Evolutionary conservation across 2,329 filamentous ascomycete genomes (phyloP).

Genomic region (Botrytis hyacinthi): DNA sequence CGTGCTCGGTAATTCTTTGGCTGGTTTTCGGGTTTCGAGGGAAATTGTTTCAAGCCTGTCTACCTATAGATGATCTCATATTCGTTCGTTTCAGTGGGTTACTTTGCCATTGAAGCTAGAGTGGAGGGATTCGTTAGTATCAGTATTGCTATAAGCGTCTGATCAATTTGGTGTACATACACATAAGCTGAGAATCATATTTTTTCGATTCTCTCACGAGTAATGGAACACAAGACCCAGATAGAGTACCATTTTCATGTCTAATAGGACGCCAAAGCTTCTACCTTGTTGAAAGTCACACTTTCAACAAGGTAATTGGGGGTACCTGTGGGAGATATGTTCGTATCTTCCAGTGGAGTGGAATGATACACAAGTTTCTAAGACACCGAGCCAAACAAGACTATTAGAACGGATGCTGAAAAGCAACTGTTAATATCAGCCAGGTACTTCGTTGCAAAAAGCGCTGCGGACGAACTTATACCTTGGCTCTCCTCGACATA

Average conservation of each 20-base stretch:
- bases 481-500: background rate
- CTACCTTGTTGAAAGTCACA: background rate
- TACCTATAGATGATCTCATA: too few relatives aligned
- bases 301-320: background rate
- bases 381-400: background rate
- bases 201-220: background rate
- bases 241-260: too few relatives aligned
- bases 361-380: background rate
- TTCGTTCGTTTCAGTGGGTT: background rate
- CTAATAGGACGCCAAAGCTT: background rate
- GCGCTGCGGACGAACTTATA: background rate
- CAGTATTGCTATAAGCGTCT: background rate
- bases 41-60: background rate
- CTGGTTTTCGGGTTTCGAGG: background rate
- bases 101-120: background rate
- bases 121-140: background rate
- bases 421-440: background rate
- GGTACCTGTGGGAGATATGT: background rate
- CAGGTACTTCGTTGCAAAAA: background rate
- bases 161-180: background rate
- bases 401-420: background rate
- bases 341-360: fast-evolving
- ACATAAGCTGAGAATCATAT: background rate
- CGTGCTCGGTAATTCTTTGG: too few relatives aligned
- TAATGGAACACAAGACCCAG: fast-evolving